phyloP scores from a whole-genome alignment of 116 monocot genomes.

The Dioscorea cayenensis region DNA sequence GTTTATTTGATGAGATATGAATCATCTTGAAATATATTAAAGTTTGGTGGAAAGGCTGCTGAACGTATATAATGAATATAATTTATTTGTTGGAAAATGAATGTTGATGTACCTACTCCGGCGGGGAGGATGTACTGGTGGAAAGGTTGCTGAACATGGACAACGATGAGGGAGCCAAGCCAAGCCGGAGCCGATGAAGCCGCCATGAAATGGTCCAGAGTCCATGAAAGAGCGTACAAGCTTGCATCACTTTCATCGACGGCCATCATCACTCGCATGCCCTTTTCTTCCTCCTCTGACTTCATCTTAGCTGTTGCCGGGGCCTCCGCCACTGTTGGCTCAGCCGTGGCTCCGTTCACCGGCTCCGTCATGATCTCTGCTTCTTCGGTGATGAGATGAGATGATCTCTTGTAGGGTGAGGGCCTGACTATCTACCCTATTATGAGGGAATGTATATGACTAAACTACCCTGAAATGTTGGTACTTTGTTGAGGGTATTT shows the following conservation, averaged over 20 bases:
- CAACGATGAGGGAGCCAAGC: slow-evolving; percentile 18
- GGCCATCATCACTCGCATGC: slow-evolving; percentile 66
- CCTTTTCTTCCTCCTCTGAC: slow-evolving; percentile 9
- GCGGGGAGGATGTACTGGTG: slow-evolving; percentile 45
- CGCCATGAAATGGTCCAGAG: slow-evolving; percentile 36
- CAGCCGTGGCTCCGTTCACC: not conserved
- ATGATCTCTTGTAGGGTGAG: too few species aligned
- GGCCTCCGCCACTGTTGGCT: not conserved
- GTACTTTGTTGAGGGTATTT: too few species aligned
- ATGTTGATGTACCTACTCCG: slow-evolving; percentile 21
- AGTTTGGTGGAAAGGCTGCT: too few species aligned
- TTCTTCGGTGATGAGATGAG: too few species aligned
- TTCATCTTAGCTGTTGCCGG: not conserved
- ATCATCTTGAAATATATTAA: too few species aligned
- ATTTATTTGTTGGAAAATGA: too few species aligned
- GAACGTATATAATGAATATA: too few species aligned
- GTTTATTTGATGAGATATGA: too few species aligned
- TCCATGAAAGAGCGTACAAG: slow-evolving; percentile 55
- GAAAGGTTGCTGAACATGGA: slow-evolving; percentile 52
- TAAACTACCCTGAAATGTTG: too few species aligned
- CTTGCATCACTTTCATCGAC: slow-evolving; percentile 77
- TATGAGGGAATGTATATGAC: too few species aligned
- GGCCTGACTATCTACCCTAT: too few species aligned
- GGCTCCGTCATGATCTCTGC: not conserved
- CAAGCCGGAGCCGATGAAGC: not conserved